Conservation (phyloP, 1,139 yeast species). For the Debaryomyces sp. region DNA sequence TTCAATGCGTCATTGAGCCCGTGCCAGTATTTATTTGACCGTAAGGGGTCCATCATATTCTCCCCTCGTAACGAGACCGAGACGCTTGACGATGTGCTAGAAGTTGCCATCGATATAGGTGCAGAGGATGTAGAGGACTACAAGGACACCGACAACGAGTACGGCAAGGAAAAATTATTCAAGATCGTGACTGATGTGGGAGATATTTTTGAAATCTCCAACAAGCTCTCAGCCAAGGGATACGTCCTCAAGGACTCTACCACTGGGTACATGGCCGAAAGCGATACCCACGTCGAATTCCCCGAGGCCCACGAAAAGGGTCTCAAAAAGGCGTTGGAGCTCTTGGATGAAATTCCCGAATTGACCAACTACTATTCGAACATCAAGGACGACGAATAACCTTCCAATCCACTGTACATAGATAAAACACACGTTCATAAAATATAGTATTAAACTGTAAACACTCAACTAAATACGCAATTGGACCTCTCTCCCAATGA, state of each 20-base stretch:
- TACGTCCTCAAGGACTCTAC: slow-evolving; percentile 71
- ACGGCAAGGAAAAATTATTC: slow-evolving; percentile 41
- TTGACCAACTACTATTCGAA: slow-evolving; percentile 76
- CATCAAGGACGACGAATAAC: slow-evolving; percentile 25
- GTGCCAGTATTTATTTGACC: slow-evolving; percentile 73
- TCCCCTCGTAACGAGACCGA: slow-evolving; percentile 40
- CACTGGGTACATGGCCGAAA: slow-evolving; percentile 65
- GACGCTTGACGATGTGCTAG: slow-evolving; percentile 66
- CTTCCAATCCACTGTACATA: background rate
- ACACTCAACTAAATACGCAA: background rate
- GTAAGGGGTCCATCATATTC: slow-evolving; percentile 70
- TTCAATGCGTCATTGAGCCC: slow-evolving; percentile 75
- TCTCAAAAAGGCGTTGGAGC: slow-evolving; percentile 58
- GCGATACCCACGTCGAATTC: slow-evolving; percentile 59
- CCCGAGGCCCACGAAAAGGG: slow-evolving; percentile 54
- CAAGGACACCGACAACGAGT: slow-evolving; percentile 42
- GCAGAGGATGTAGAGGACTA: slow-evolving; percentile 77
- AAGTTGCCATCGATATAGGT: slow-evolving; percentile 74
- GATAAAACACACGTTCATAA: background rate
- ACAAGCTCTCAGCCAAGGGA: slow-evolving; percentile 52
- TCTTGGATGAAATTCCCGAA: slow-evolving; percentile 76
- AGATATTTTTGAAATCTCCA: slow-evolving; percentile 64
- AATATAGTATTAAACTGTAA: slow-evolving; percentile 5
- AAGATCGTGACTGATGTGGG: slow-evolving; percentile 59
- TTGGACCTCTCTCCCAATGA: background rate